phyloP scores from a whole-genome alignment of 805 yeast species.

The Candida vartiovaarae region DNA sequence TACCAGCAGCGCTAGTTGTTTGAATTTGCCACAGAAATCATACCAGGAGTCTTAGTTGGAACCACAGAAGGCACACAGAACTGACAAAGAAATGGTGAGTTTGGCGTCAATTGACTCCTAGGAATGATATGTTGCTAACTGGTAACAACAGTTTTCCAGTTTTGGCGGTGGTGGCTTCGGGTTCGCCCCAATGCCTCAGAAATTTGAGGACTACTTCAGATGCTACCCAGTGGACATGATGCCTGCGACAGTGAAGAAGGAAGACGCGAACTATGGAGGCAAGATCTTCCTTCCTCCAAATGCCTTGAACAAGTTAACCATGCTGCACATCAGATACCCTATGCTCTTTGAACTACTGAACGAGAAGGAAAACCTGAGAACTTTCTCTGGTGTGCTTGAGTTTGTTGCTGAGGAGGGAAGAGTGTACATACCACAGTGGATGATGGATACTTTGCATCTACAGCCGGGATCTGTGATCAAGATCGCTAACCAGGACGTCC shows the following conservation, averaged over 20 bases:
- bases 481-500: constrained; percentile 70
- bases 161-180: constrained; percentile 25
- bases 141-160: constrained; percentile 27
- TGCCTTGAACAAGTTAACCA: constrained; percentile 79
- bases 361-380: constrained; percentile 49
- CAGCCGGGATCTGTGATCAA: constrained; percentile 78
- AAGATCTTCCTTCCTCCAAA: constrained; percentile 93
- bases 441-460: constrained; percentile 70
- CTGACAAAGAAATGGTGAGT: too few species aligned
- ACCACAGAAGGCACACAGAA: too few species aligned
- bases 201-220: constrained; percentile 82
- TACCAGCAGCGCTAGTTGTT: neutral
- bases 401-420: constrained; percentile 97
- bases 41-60: too few species aligned
- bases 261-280: constrained; percentile 87
- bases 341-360: constrained; percentile 83
- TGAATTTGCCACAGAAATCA: neutral
- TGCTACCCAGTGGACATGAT: constrained; percentile 90
- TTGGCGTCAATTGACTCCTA: neutral
- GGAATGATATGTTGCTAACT: constrained; percentile 2
- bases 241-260: constrained; percentile 60
- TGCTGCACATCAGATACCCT: constrained; percentile 90
- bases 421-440: constrained; percentile 93
- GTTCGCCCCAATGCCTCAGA: constrained; percentile 30
- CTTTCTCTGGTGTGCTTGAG: constrained; percentile 94